These are phyloP conservation scores for Cladobotryum protrusum DNA, from an alignment of 2,329 filamentous ascomycete species.

Conservation along the genomic window DNA sequence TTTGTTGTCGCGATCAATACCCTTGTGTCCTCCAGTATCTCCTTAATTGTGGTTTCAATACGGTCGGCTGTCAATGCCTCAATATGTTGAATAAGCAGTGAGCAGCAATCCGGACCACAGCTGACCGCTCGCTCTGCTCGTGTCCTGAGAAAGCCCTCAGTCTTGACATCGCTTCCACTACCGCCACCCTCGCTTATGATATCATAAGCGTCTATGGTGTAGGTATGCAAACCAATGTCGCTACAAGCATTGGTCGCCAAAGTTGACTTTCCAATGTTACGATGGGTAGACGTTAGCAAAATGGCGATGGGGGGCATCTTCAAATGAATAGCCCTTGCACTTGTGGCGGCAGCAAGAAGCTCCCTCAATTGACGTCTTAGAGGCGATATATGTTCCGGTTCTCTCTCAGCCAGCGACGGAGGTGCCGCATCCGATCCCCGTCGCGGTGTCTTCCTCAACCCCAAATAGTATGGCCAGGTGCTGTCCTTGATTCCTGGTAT, in stretches of 20 bases:
- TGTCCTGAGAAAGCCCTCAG: slow-evolving; percentile 81
- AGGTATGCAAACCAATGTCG: slow-evolving; percentile 86
- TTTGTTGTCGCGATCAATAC: slow-evolving; percentile 92
- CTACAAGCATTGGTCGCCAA: slow-evolving; percentile 70
- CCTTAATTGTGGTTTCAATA: slow-evolving; percentile 78
- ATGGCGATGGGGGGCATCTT: slow-evolving; percentile 85
- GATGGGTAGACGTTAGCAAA: slow-evolving; percentile 82
- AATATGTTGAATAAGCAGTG: slow-evolving; percentile 80
- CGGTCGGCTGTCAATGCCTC: slow-evolving; percentile 88
- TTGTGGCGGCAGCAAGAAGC: slow-evolving; percentile 81
- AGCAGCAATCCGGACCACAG: slow-evolving; percentile 78
- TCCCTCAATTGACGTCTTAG: slow-evolving; percentile 70
- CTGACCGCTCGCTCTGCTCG: slow-evolving; percentile 82
- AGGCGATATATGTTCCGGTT: slow-evolving; percentile 48
- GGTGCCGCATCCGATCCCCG: slow-evolving; percentile 31
- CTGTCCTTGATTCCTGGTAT: slow-evolving; percentile 70
- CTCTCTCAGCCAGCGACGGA: slow-evolving; percentile 38
- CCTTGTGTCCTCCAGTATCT: slow-evolving; percentile 71
- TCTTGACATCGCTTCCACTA: slow-evolving; percentile 86
- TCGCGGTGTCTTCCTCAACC: slow-evolving; percentile 61
- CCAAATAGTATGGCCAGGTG: slow-evolving; percentile 86
- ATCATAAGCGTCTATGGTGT: slow-evolving; percentile 85
- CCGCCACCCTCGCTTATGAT: slow-evolving; percentile 81
- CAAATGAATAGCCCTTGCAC: slow-evolving; percentile 76
- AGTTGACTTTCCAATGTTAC: slow-evolving; percentile 87